Evolutionary conservation across 1,284 basidiomycete genomes (phyloP).

Genomic region (Leccinum fallax): DNA sequence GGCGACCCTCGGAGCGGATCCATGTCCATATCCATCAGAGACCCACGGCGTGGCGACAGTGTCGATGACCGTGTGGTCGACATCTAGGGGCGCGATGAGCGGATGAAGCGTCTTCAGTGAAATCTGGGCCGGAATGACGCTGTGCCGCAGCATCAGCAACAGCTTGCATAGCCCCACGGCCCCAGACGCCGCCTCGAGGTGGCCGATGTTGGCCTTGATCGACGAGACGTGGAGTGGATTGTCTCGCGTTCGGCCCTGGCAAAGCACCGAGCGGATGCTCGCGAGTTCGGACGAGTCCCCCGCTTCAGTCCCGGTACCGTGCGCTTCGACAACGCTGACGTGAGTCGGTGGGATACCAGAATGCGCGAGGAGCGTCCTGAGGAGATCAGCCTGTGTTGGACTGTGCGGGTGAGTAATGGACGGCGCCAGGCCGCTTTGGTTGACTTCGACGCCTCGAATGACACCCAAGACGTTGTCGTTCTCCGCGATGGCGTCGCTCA

Average conservation of each 20-base stretch:
- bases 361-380: constrained; percentile 49
- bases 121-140: constrained; percentile 59
- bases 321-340: constrained; percentile 68
- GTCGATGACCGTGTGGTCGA: constrained; percentile 55
- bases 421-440: constrained; percentile 63
- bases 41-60: constrained; percentile 46
- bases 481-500: constrained; percentile 63
- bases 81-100: constrained; percentile 48
- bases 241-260: constrained; percentile 38
- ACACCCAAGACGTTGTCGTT: constrained; percentile 67
- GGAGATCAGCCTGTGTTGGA: constrained; percentile 58
- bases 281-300: constrained; percentile 68
- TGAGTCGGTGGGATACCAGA: constrained; percentile 48
- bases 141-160: constrained; percentile 63
- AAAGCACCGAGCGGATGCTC: constrained; percentile 61
- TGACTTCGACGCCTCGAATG: constrained; percentile 68
- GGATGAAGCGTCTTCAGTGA: constrained; percentile 61
- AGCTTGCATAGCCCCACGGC: constrained; percentile 70
- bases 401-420: constrained; percentile 74
- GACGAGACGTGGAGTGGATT: constrained; percentile 67
- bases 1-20: constrained; percentile 48
- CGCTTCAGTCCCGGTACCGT: constrained; percentile 71
- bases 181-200: constrained; percentile 75
- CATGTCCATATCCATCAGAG: background rate
- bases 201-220: constrained; percentile 73